A percentile compares a stretch with the other conserved stretches of the same genome.
Evolutionary conservation across 768 basidiomycete species (phyloP).

Genomic region (Jaapia argillacea): DNA sequence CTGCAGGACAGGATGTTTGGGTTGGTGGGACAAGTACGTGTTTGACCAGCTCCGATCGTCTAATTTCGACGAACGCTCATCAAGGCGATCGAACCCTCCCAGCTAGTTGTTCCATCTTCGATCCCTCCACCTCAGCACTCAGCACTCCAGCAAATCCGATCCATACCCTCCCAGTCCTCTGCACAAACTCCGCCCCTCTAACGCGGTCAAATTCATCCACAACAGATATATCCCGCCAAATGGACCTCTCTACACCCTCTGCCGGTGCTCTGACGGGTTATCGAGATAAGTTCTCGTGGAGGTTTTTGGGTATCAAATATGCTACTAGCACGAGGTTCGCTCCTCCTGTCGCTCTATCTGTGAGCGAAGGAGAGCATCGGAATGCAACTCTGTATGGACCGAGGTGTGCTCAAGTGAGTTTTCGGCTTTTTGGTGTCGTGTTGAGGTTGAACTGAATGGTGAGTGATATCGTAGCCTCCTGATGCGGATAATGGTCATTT

Average conservation of each 20-base stretch:
- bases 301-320: constrained; percentile 8
- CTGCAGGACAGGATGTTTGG: constrained; percentile 6
- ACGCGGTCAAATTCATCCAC: not conserved
- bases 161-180: not conserved
- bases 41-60: too few relatives aligned
- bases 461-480: constrained; percentile 10
- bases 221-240: not conserved
- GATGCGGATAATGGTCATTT: constrained; percentile 9
- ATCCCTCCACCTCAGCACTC: too few relatives aligned
- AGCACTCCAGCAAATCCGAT: not conserved
- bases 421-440: not conserved
- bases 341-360: constrained; percentile 5
- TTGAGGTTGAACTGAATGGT: not conserved
- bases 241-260: not conserved
- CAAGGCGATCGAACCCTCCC: too few relatives aligned
- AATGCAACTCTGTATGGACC: constrained; percentile 9
- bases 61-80: too few relatives aligned
- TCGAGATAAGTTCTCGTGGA: constrained; percentile 13
- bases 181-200: not conserved
- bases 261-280: not conserved
- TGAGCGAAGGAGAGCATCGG: constrained; percentile 3
- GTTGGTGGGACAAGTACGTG: constrained; percentile 1
- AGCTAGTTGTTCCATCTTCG: too few relatives aligned
- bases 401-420: constrained; percentile 11
- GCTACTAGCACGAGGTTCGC: constrained; percentile 6